Base-by-base conservation (phyloP, 352 stramenopile species). In the Peronosclerospora sorghi region DNA sequence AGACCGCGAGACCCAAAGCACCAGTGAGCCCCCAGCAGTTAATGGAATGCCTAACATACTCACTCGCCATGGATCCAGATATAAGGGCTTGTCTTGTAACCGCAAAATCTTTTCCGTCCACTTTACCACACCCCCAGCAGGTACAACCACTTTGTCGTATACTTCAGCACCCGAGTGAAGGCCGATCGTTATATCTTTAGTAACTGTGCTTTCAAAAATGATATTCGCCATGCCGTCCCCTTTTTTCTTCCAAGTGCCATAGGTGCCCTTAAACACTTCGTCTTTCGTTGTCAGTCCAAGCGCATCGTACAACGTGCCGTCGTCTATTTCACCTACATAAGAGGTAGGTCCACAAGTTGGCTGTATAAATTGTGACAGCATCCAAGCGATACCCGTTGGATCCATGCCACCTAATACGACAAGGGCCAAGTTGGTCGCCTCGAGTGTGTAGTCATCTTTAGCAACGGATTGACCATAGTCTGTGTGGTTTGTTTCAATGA, bases 1-100 rank as follows among this genome's bases (percentile, higher is more conserved):
- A 4, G 56, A 41, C 17, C 56, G 52, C 4, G 67, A 58, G 14
- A 83, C 32, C 70, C 70, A 83, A 23, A 76, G 20, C 13, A 64
- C 30, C 15, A 66, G n/a, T 9, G 52, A 66, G 2, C 56, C 52
- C 35, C 56, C 56, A 24, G 29, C 14, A 13, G 15, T 62, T 26
- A 40, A 39, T 39, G 40, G 62, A 26, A 83, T 20, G 2, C 56
- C 65, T 8, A 73, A 13, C 21, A 65, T 40, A 27, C 29, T 59
- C 2, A 39, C 32, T 2, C 65, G 62, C 68, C 65, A 78, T 19
- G 67, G 70, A 51, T 83, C 65, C 17, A 83, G 15, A 44, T 80
- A 83, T 41, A 80, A 9, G 1, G 47, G 54, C 41, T 75, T 75
- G 34, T 76, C 65, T 13, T 55, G 46, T 27, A 66, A 2, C 18